phyloP scores from a whole-genome alignment of 345 rosid species.

The Hypericum perforatum region DNA sequence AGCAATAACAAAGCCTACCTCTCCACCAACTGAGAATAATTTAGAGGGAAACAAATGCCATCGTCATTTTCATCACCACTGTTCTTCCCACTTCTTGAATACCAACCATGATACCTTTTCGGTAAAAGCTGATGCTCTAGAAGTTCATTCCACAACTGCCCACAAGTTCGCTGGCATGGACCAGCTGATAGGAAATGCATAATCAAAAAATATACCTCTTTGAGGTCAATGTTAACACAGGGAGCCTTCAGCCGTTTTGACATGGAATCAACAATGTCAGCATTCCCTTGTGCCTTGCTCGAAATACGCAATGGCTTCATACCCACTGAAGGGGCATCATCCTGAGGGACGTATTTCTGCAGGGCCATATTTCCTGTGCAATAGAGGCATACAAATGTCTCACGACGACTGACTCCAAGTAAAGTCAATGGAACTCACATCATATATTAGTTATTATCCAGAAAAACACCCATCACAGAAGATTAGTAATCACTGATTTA shows the following conservation, averaged over 20 bases:
- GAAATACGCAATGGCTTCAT: constrained; percentile 62
- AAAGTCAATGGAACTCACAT: too few relatives aligned
- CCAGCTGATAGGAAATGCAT: constrained; percentile 82
- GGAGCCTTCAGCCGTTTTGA: constrained; percentile 14
- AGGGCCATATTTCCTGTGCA: constrained; percentile 51
- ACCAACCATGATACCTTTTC: constrained; percentile 93
- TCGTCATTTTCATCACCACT: constrained; percentile 45
- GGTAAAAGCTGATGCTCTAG: constrained; percentile 80
- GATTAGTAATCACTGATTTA: too few relatives aligned
- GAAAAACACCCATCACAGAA: too few relatives aligned
- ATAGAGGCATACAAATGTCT: too few relatives aligned
- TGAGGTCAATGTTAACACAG: constrained; percentile 53
- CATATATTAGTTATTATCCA: too few relatives aligned
- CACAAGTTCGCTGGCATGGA: constrained; percentile 64
- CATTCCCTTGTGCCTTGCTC: constrained; percentile 43
- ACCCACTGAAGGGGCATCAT: constrained; percentile 35
- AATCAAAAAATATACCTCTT: constrained; percentile 85
- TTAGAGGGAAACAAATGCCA: constrained; percentile 72
- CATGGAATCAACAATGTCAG: constrained; percentile 29
- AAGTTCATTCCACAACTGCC: constrained; percentile 55
- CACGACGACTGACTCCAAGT: too few relatives aligned
- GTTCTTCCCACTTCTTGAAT: constrained; percentile 53
- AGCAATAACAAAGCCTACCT: constrained; percentile 33
- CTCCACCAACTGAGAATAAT: constrained; percentile 51
- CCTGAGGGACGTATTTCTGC: constrained; percentile 48